Evolutionary conservation across 75 land plant species (phyloP), one percentile per base, ranked within the genome.

Genomic region (Gnetum montanum): DNA sequence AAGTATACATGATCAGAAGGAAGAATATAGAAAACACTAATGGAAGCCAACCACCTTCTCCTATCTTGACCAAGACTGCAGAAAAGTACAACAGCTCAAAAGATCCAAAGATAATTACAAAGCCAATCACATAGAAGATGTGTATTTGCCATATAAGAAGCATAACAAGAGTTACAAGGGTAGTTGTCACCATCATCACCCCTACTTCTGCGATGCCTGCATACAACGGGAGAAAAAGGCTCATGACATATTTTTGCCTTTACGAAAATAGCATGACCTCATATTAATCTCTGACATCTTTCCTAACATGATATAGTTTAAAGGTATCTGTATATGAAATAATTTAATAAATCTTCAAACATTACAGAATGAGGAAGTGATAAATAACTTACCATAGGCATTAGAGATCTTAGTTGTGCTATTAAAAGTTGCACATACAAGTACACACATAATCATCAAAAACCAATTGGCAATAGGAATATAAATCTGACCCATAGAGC

Each of bases 141-240:
- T 83, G 72, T 40, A 67, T 95, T 52, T 90, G 88, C 99, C 99
- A 95, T 38, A 95, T 91, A 18, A 95, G 83, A 57, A 95, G 70
- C 97, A 91, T 91, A 19, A 89, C 85, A 4, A 91, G 52, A 10
- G 97, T 92, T 30, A 85, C 71, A 43, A 95, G 57, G 24, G 69
- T 57, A 5, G 96, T 95, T 26, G 92, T 90, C 33, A 90, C 96
- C 18, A 90, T 35, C 99, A 95, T 90, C 26, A 84, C 94, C 22
- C 70, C 69, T 38, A 95, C 96, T 64, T 91, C 99, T 20, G 99
- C 99, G 59, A 90, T 86, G 37, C 99, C 99, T 95, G 76, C 36
- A 41, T 13, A 24, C 37, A 49, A 43, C 41, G 7, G 34, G 38
- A 22, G n/a, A 57, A 7, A n/a, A n/a, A n/a, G n/a, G n/a, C n/a